These are phyloP conservation scores for Sanghuangporus weigelae DNA, from an alignment of 1,284 basidiomycete genomes.

Conservation along the genomic window DNA sequence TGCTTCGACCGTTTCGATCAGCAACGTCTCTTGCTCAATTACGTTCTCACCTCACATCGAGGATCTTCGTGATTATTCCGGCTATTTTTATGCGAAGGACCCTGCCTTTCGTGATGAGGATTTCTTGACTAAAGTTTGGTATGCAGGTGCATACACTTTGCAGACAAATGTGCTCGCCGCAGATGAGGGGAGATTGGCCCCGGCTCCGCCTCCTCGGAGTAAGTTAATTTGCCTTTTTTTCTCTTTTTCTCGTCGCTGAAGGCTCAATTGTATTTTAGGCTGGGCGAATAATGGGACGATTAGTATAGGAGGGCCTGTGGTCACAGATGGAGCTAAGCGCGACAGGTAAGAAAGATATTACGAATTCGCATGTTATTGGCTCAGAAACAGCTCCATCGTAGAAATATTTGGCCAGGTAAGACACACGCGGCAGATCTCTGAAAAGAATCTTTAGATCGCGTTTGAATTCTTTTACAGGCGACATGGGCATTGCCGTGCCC, in stretches of 20 bases:
- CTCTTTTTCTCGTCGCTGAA: not conserved
- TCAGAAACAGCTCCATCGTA: constrained; percentile 17
- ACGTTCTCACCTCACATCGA: constrained; percentile 52
- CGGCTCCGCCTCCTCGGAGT: constrained; percentile 38
- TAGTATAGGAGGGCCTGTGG: constrained; percentile 52
- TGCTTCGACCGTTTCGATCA: constrained; percentile 33
- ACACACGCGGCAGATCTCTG: not conserved
- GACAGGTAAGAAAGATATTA: constrained; percentile 35
- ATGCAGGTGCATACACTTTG: constrained; percentile 56
- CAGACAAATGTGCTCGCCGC: constrained; percentile 53
- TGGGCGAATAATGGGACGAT: constrained; percentile 55
- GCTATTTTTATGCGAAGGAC: constrained; percentile 51
- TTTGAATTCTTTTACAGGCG: constrained; percentile 32
- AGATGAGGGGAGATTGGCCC: constrained; percentile 41
- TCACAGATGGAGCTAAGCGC: constrained; percentile 58
- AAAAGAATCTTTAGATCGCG: not conserved
- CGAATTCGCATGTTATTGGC: not conserved
- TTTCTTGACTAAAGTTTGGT: constrained; percentile 57
- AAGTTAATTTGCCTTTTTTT: not conserved
- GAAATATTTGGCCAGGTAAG: constrained; percentile 53
- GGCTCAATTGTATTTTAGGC: constrained; percentile 28
- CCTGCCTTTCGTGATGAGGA: constrained; percentile 40
- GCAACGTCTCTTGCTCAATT: constrained; percentile 48
- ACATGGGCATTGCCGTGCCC: constrained; percentile 60
- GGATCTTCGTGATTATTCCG: constrained; percentile 45